Conservation (phyloP, 1,284 basidiomycete species). For the Golubevia pallescens region DNA sequence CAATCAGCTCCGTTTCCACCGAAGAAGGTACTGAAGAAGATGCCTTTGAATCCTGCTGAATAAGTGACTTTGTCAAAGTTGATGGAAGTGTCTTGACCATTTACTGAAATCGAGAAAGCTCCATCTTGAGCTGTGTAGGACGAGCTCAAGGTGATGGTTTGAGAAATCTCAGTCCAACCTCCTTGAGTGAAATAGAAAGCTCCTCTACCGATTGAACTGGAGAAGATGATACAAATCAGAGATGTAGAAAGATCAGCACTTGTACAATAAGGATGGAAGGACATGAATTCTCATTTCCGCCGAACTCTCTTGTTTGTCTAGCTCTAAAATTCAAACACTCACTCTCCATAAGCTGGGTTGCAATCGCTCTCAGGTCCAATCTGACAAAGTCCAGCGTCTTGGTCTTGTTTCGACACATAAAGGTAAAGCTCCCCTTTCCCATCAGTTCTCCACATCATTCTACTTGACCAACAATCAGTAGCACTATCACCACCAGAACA, state of each 20-base stretch:
- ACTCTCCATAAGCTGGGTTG: slow-evolving; percentile 19
- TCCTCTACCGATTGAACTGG: slow-evolving; percentile 22
- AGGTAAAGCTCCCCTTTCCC: slow-evolving; percentile 69
- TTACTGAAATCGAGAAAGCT: slow-evolving; percentile 12
- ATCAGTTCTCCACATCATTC: slow-evolving; percentile 65
- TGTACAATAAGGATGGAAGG: too few relatives aligned
- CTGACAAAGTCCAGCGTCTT: slow-evolving; percentile 10
- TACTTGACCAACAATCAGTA: slow-evolving; percentile 64
- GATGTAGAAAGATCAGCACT: slow-evolving; percentile 4
- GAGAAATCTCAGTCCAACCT: slow-evolving; percentile 20
- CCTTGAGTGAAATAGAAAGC: slow-evolving; percentile 14
- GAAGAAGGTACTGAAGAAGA: slow-evolving; percentile 34
- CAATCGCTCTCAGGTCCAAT: slow-evolving; percentile 19
- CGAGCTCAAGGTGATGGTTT: slow-evolving; percentile 16
- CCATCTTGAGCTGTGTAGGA: slow-evolving; percentile 7
- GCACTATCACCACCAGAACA: slow-evolving; percentile 66
- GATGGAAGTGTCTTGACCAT: slow-evolving; percentile 10
- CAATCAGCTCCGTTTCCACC: slow-evolving; percentile 19
- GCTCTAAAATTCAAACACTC: too few relatives aligned
- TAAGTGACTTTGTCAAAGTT: slow-evolving; percentile 23
- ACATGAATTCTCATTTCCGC: too few relatives aligned
- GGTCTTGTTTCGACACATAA: too few relatives aligned
- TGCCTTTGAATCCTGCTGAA: slow-evolving; percentile 15
- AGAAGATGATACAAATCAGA: neutral
- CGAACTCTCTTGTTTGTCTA: too few relatives aligned